These are phyloP conservation scores for Aspergillus sclerotioniger DNA, from an alignment of 495 filamentous ascomycete genomes.

Conservation along the genomic window DNA sequence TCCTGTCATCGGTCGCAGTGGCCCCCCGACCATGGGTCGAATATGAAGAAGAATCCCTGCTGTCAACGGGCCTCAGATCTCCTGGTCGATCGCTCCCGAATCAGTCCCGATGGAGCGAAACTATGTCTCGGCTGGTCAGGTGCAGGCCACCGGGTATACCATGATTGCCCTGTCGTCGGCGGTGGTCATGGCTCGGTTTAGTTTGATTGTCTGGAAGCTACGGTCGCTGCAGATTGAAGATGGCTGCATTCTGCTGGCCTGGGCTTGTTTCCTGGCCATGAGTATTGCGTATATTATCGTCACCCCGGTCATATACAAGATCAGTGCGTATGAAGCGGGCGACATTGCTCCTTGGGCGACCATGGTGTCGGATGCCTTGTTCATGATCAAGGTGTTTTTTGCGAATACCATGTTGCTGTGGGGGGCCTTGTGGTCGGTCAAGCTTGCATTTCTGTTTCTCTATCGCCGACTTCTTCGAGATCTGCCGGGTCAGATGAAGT, in stretches of 20 bases:
- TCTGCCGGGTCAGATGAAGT: slow-evolving; percentile 19
- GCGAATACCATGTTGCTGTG: slow-evolving; percentile 44
- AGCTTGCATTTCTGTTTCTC: slow-evolving; percentile 43
- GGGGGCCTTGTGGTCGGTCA: slow-evolving; percentile 46
- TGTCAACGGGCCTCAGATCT: background rate
- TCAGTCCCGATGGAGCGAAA: slow-evolving; percentile 2
- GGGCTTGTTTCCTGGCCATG: slow-evolving; percentile 31
- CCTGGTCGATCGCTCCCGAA: background rate
- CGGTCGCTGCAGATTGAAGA: slow-evolving; percentile 19
- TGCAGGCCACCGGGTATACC: slow-evolving; percentile 23
- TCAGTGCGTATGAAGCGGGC: slow-evolving; percentile 12
- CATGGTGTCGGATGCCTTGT: slow-evolving; percentile 22
- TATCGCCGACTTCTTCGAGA: slow-evolving; percentile 39
- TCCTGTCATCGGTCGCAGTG: background rate
- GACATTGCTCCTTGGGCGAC: slow-evolving; percentile 18
- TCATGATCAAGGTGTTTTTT: slow-evolving; percentile 40
- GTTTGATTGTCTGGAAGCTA: slow-evolving; percentile 16
- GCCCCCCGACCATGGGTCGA: background rate
- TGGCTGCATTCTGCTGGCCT: slow-evolving; percentile 31
- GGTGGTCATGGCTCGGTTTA: slow-evolving; percentile 24
- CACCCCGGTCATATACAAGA: slow-evolving; percentile 28
- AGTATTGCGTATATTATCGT: slow-evolving; percentile 35
- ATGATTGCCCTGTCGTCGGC: slow-evolving; percentile 30
- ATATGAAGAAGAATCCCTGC: background rate
- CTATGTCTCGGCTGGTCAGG: slow-evolving; percentile 13